Evolutionary conservation across 306 rosid species (phyloP), one percentile per base, ranked within the genome.

Genomic region (Pyrus bretschneideri): DNA sequence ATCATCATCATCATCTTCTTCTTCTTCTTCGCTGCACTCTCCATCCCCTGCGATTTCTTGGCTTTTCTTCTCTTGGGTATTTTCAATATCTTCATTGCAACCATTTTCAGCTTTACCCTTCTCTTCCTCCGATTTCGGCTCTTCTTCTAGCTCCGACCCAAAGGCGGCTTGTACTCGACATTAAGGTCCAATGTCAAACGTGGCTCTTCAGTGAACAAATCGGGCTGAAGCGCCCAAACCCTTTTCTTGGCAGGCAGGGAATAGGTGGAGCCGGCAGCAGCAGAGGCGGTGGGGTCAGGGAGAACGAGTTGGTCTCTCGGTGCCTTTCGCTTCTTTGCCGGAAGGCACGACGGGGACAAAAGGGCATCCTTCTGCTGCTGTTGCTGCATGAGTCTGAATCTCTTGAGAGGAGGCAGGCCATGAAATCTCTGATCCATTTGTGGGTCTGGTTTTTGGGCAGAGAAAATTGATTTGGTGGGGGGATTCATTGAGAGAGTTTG

Each of bases 161-260:
- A 54, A 12, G 57, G 27, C 4, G 86, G 89, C 49, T 82, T 79
- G 79, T 82, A 91, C 69, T 83, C 89, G 19, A 85, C 78, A 70
- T 94, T 92, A 42, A 94, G 89, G 60, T 90, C 97, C 42, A 94
- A 73, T 11, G 71, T 38, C 0, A 73, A 67, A 73, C 55, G 31
- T 30, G 13, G 74, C 9, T 80, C 9, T 64, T 70, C 64, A 9
- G 77, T 38, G 30, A 62, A 4, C 5, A 71, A 57, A 78, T 81
- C 79, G 2, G 90, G 87, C 4, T 69, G 90, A 69, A 86, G 63
- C 0, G 96, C 93, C 85, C 88, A 86, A 0, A 95, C 91, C 62
- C 98, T 68, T 79, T 95, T 95, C 79, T 92, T 95, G 8, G 98
- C 86, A 6, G 97, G 97, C 70, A 92, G 71, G 19, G 80, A 85